Base-by-base conservation (phyloP, 1,139 yeast species). In the Sugiyamaella paludigena region DNA sequence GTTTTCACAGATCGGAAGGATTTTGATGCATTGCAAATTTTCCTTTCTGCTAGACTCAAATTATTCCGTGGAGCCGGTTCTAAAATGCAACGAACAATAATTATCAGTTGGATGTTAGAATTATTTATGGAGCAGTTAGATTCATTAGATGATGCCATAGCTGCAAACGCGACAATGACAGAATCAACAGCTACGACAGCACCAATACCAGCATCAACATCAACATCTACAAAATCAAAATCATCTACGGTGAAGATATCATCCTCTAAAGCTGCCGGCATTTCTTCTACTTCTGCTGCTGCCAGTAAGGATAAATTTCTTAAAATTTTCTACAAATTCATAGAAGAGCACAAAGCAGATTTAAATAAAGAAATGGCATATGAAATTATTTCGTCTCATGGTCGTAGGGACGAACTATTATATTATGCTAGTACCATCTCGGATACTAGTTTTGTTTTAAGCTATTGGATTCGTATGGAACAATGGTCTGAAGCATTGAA, bases 41-140 rank as follows among this genome's bases (percentile, higher is more conserved):
- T 85, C 58, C 70, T 91, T 19, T 58, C 69, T 3, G 69, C 75
- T 0, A 84, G 87, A 57, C 73, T 86, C 44, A 60, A 65, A 39
- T 28, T 48, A 16, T 48, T 36, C 29, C 36, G 44, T 10, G 28
- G 28, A 2, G 33, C 28, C 27, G 45, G 45, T 8, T 26, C 42
- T 6, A 45, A 45, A 19, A 77, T 86, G 62, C 85, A 84, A 59
- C 68, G 77, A 33, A 72, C 77, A 0, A 75, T 88, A 50, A 65
- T 91, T n/a, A 80, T 91, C 0, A 79, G 85, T 51, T 91, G 97
- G 96, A 79, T 91, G 35, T 76, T 87, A 6, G 94, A 89, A 68
- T 67, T 86, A 10, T 79, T 68, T 50, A 71, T 81, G 64, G 81
- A 78, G 49, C 71, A 71, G 50, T 60, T 79, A 27, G 77, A 78